phyloP scores from a whole-genome alignment of 345 rosid species.

The Eucalyptus erythrocorys region DNA sequence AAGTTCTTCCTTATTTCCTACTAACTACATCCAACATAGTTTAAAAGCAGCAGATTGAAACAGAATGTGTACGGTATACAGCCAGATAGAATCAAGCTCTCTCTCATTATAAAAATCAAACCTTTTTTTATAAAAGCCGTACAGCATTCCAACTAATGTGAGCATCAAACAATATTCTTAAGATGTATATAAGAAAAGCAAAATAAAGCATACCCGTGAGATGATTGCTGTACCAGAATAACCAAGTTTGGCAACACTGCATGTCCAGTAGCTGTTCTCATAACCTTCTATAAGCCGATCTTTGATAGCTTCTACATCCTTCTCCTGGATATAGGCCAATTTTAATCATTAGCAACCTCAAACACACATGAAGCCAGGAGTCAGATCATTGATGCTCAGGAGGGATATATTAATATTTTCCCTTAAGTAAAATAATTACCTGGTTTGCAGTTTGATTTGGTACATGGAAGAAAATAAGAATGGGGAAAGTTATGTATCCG shows the following conservation, averaged over 20 bases:
- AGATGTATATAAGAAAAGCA: background rate
- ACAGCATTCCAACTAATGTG: background rate
- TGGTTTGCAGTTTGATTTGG: background rate
- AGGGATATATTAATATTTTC: background rate
- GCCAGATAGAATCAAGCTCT: background rate
- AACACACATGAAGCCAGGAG: background rate
- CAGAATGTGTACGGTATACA: background rate
- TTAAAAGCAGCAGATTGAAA: background rate
- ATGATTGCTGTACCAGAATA: constrained; percentile 93
- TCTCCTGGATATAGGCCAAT: constrained; percentile 32
- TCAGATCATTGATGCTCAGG: background rate
- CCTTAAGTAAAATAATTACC: background rate
- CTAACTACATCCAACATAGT: background rate
- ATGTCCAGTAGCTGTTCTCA: constrained; percentile 83
- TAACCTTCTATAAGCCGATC: constrained; percentile 59
- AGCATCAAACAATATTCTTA: background rate
- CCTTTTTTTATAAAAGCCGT: background rate
- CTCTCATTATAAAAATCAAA: background rate
- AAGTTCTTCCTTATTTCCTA: background rate
- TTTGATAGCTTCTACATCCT: constrained; percentile 71
- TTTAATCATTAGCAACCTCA: background rate
- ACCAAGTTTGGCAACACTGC: constrained; percentile 84
- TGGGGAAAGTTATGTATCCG: background rate
- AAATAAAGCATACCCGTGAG: constrained; percentile 57
- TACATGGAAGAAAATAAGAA: background rate